These are phyloP conservation scores for Lachnellula arida DNA, from an alignment of 2,329 filamentous ascomycete genomes.

Conservation along the genomic window DNA sequence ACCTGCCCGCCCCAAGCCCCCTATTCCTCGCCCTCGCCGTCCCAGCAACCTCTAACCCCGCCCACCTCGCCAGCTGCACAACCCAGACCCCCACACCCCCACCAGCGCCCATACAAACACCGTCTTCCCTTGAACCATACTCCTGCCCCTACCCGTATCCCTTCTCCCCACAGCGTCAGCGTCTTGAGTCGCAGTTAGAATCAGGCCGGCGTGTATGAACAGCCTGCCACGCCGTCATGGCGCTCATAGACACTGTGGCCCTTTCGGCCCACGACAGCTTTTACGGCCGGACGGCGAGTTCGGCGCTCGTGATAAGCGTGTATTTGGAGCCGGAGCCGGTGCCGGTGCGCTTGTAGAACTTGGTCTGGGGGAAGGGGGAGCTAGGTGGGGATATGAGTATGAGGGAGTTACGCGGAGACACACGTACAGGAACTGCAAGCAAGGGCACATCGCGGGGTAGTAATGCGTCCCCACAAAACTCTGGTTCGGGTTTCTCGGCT, in stretches of 20 bases:
- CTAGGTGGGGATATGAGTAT: constrained; percentile 33
- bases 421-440: constrained; percentile 30
- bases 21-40: too few species aligned
- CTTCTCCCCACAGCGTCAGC: too few species aligned
- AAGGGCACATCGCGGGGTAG: constrained; percentile 34
- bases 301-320: constrained; percentile 31
- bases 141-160: too few species aligned
- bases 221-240: constrained; percentile 42
- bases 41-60: too few species aligned
- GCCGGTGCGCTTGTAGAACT: constrained; percentile 37
- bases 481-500: not conserved
- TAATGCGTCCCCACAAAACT: constrained; percentile 4
- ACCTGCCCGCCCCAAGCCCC: too few species aligned
- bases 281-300: constrained; percentile 35
- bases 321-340: constrained; percentile 37
- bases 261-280: constrained; percentile 34
- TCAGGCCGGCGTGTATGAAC: constrained; percentile 35
- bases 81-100: too few species aligned
- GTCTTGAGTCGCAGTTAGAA: too few species aligned
- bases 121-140: too few species aligned
- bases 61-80: too few species aligned
- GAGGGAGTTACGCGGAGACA: not conserved
- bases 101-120: too few species aligned
- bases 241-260: constrained; percentile 37
- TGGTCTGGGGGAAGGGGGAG: constrained; percentile 37